Evolutionary conservation across 345 rosid genomes (phyloP).

Genomic region (Bretschneidera sinensis): DNA sequence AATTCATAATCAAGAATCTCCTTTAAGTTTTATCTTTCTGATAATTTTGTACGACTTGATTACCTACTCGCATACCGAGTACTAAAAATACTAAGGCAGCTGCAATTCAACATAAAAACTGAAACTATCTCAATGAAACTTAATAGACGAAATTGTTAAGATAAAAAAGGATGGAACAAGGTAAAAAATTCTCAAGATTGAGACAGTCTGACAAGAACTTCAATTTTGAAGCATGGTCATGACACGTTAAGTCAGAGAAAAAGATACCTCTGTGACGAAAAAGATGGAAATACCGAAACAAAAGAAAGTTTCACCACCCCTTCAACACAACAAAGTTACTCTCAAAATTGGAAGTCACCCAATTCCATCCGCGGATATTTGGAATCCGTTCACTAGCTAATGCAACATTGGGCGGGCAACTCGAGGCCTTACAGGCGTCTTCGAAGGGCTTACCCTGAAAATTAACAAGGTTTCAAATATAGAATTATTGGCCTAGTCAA

Average conservation of each 20-base stretch:
- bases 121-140: too few relatives aligned
- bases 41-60: too few relatives aligned
- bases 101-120: too few relatives aligned
- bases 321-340: constrained; percentile 31
- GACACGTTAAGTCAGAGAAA: constrained; percentile 33
- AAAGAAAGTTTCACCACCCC: constrained; percentile 36
- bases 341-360: constrained; percentile 21
- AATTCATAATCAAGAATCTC: too few relatives aligned
- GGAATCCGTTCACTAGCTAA: constrained; percentile 17
- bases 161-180: too few relatives aligned
- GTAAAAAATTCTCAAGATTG: too few relatives aligned
- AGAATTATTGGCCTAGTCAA: not conserved
- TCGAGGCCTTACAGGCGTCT: constrained; percentile 82
- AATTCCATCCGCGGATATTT: constrained; percentile 27
- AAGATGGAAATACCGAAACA: constrained; percentile 32
- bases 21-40: too few relatives aligned
- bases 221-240: constrained; percentile 33
- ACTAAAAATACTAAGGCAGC: too few relatives aligned
- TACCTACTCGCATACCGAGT: too few relatives aligned
- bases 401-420: constrained; percentile 40
- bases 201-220: constrained; percentile 21
- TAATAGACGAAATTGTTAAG: too few relatives aligned
- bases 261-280: constrained; percentile 29
- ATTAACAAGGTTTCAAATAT: not conserved
- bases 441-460: constrained; percentile 78